Evolutionary conservation across 495 filamentous ascomycete species (phyloP).

Genomic region (Penicillium canariense): DNA sequence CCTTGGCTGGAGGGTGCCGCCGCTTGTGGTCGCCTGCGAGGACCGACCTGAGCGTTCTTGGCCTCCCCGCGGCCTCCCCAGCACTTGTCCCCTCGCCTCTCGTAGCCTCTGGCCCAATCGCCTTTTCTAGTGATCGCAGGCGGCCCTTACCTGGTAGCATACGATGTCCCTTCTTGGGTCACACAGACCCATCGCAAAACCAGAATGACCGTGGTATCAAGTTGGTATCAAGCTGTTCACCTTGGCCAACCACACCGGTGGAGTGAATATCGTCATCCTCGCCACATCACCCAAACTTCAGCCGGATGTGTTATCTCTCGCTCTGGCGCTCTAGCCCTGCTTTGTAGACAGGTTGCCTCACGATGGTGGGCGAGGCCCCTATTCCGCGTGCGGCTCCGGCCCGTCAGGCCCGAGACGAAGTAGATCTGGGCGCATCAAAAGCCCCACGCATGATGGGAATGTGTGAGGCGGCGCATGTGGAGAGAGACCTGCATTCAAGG

Average conservation of each 20-base stretch:
- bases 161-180: neutral
- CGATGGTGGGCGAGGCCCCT: neutral
- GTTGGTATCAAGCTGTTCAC: neutral
- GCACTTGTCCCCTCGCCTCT: neutral
- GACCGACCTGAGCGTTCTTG: neutral
- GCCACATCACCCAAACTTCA: neutral
- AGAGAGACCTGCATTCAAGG: conserved; percentile 9
- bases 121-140: neutral
- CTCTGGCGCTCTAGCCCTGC: too few species aligned
- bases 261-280: conserved; percentile 9
- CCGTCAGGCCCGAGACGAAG: neutral
- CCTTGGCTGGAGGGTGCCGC: neutral
- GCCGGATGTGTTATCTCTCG: neutral
- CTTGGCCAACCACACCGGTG: conserved; percentile 3
- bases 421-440: conserved; percentile 1
- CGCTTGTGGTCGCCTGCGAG: neutral
- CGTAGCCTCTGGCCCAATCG: neutral
- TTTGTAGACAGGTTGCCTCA: neutral
- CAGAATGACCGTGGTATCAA: neutral
- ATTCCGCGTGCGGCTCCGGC: neutral
- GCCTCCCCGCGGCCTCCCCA: neutral
- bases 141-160: neutral
- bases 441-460: conserved; percentile 3
- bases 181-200: neutral
- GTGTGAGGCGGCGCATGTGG: conserved; percentile 2